Evolutionary conservation across 2,329 filamentous ascomycete genomes (phyloP).

Genomic region (Colletotrichum tanaceti): DNA sequence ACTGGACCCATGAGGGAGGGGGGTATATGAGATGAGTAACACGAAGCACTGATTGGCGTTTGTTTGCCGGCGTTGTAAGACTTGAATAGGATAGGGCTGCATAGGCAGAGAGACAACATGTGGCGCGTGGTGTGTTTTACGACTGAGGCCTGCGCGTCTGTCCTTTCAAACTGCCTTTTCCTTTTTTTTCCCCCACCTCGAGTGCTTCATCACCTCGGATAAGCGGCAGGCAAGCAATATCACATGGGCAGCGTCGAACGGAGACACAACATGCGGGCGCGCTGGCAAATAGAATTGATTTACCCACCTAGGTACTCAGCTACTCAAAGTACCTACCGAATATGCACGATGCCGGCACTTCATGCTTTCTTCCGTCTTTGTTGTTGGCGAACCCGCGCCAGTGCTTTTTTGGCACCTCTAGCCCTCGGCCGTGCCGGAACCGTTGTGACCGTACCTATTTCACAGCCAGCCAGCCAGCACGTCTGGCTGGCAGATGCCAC

Average conservation of each 20-base stretch:
- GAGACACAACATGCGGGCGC: neutral
- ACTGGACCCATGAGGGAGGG: neutral
- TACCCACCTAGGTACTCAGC: no score
- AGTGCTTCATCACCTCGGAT: no score
- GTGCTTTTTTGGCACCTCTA: neutral
- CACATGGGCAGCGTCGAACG: neutral
- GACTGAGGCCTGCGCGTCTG: neutral
- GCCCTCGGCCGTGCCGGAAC: constrained; percentile 21
- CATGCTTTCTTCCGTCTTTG: neutral
- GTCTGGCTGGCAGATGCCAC: neutral
- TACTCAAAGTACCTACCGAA: neutral
- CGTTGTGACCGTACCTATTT: constrained; percentile 6
- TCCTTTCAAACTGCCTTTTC: no score
- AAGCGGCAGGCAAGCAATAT: neutral
- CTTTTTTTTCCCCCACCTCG: neutral
- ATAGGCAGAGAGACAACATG: constrained; percentile 4
- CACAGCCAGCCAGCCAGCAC: no score
- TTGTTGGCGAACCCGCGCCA: neutral
- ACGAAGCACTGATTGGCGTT: constrained; percentile 31
- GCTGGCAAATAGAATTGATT: neutral
- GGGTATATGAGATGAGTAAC: constrained; percentile 27
- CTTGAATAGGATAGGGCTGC: constrained; percentile 1
- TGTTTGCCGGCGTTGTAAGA: constrained; percentile 21
- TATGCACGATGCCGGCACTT: constrained; percentile 14
- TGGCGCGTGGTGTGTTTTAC: neutral